Base-by-base conservation (phyloP, 345 rosid species). In the Linum tenue region DNA sequence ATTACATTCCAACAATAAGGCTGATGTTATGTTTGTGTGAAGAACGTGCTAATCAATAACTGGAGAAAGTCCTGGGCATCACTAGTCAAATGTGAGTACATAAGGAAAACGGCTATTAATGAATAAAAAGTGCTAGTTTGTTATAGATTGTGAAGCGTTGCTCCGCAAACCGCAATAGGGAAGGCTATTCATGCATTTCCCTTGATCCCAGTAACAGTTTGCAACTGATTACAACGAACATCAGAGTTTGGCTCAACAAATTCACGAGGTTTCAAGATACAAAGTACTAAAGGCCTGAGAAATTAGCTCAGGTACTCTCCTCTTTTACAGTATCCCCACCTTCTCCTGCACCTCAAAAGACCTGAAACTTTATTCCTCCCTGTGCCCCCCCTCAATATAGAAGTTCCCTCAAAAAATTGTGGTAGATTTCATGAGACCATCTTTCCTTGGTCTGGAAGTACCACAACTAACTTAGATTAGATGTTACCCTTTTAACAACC, bases 401-500 rank as follows among this genome's bases (percentile, higher is more conserved):
- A 48, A 9, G 6, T 43, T 5, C 10, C 50, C 50, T 11, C 50
- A 7, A 1, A 11, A 43, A 43, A 22, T 22, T 22, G 31, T 11
- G 50, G 53, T 48, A 48, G 14, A 12, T 15, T 48, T 48, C 53
- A 48, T 48, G 53, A 48, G 53, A 48, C 14, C 53, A 48, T 48
- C 53, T 48, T 9, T 7, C 9, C 2, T 48, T 48, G 11, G 53
- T 15, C 53, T 48, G 53, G 53, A 48, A 48, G 75, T 65, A 78
- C 80, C 79, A 72, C 79, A 71, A 42, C 56, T 48, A 48, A 48
- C 53, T 48, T n/a, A 57, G 64, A 76, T 66, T 53, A 64, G 63
- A 70, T 71, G 75, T 71, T 82, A 48, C 44, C 44, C 9, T 41
- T 22, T 22, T 22, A 22, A 44, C 51, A 44, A 44, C 11, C 31